Base-by-base conservation (phyloP, 345 rosid species). In the Eucalyptus cloeziana region DNA sequence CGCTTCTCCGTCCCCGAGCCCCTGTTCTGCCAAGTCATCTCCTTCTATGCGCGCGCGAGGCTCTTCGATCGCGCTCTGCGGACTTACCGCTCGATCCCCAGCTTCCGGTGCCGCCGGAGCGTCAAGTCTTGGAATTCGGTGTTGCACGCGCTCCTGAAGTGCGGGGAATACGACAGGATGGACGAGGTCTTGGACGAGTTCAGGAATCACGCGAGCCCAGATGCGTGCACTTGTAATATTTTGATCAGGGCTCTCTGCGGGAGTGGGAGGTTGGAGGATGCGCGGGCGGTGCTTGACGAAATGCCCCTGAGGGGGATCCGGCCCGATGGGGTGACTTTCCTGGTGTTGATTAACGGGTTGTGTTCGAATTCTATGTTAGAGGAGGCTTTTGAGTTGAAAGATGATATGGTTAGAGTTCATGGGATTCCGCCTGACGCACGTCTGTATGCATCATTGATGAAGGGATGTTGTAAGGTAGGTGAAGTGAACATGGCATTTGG, bases 151-250 rank as follows among this genome's bases (percentile, higher is more conserved):
- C 91, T 96, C 49, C 64, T 95, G 47, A 89, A 83, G 83, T 94
- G 95, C 88, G 50, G 92, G 8, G 91, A 91, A n/a, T 92, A 93
- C 64, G 94, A 93, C 22, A 90, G 90, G 88, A 91, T 93, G 94
- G 90, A 58, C 47, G 92, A 93, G 5, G n/a, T 93, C 15, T 88
- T 94, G 86, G 86, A 40, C 71, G 56, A 89, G 85, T 86, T 95
- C 90, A 94, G 91, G 88, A 86, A 92, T 87, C 89, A 64, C 85
- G 93, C 88, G 17, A 87, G 86, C 86, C 95, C 97, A 9, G 98
- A 97, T 90, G 92, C 95, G 62, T 96, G 99, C 86, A 97, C 97
- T 71, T 97, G 91, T 89, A 96, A 96, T 88, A 92, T 96, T 89
- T 25, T 95, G 93, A 95, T 97, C 64, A 88, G 91, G 33, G 94